Evolutionary conservation across 2,329 filamentous ascomycete genomes (phyloP), one percentile per base, ranked within the genome.

Genomic region (Pseudogymnoascus sp.): DNA sequence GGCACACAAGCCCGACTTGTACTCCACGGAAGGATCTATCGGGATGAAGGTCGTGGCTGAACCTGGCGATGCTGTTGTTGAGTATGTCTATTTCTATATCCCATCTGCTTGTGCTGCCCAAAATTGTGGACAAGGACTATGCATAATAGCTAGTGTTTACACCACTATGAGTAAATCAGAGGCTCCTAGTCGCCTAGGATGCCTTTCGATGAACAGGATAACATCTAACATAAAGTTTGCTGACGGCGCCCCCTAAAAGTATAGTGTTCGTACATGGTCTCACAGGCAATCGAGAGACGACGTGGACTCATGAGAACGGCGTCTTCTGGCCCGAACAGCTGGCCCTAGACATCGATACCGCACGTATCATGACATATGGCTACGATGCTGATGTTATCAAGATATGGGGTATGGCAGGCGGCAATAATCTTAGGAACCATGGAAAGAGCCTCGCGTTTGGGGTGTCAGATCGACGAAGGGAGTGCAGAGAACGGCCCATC

Each of bases 181-280:
- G 37, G n/a, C 3, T 40, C n/a, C 9, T 40, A 18, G 16, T 41
- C 38, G 9, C 16, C 16, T 18, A 41, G 8, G 40, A 8, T 12
- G 16, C 16, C 16, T 41, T 41, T 21, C 4, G 5, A 41, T 41
- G 40, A 41, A 4, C 40, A 11, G 40, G 40, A 5, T 41, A 21
- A 9, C 14, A 31, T 31, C n/a, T 31, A 11, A 16, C 8, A 52
- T 28, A 52, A 23, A 28, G 41, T 16, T 52, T 31, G 9, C 37
- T 63, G 21, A 41, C 18, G 16, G 12, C 23, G 21, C 12, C 40
- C 37, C 4, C 7, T 62, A 5, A 62, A 62, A 69, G 65, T 59
- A 71, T 78, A 18, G 74, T 75, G 64, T 78, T 79, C 61, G 67
- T 79, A 18, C 77, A 79, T 60, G 77, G 77, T 7, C 67, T 79